Evolutionary conservation across 2,329 filamentous ascomycete genomes (phyloP), one percentile per base, ranked within the genome.

Genomic region (Colletotrichum costaricense): DNA sequence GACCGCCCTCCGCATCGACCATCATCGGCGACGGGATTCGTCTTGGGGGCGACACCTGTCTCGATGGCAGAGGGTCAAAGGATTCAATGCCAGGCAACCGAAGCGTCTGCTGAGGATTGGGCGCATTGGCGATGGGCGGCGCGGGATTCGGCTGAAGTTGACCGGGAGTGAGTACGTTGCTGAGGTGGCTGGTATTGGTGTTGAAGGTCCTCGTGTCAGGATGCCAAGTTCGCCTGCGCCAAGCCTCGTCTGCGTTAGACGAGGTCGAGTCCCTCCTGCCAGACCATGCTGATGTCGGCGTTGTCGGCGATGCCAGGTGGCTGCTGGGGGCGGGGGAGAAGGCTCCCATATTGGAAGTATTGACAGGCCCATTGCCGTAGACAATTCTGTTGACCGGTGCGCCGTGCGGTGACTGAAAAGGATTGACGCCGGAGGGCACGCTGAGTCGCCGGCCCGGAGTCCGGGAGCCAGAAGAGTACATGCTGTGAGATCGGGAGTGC

Each of bases 11-110:
- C 42, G 84, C 78, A 76, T 97, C 94, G 11, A 95, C 84, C 79
- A 93, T 89, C 94, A 97, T 95, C 0, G 95, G 94, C 65, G 94
- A 95, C 2, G 90, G 87, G 67, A 89, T 88, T 59, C 92, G 90
- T 62, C 90, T 88, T 1, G 90, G 89, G 8, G 92, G 91, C 0
- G 93, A 90, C 14, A 86, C 81, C 1, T 91, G 88, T 24, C 89
- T 89, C 71, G 89, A 89, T 30, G 91, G 93, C 28, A 94, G 86
- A 69, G 94, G 92, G 78, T 96, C 95, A 78, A 98, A 98, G 19
- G 94, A 97, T 80, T 97, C 95, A 76, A 98, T 98, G 16, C 95
- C 95, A 1, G 95, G 95, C 16, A 98, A 88, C 52, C 94, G 91
- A 16, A 94, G 86, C 5, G 88, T 83, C 7, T 87, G 89, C 77